Percentiles rank a stretch among this genome's conserved stretches.
phyloP scores from a whole-genome alignment of 768 basidiomycete genomes.

The Tulasnella sp. region DNA sequence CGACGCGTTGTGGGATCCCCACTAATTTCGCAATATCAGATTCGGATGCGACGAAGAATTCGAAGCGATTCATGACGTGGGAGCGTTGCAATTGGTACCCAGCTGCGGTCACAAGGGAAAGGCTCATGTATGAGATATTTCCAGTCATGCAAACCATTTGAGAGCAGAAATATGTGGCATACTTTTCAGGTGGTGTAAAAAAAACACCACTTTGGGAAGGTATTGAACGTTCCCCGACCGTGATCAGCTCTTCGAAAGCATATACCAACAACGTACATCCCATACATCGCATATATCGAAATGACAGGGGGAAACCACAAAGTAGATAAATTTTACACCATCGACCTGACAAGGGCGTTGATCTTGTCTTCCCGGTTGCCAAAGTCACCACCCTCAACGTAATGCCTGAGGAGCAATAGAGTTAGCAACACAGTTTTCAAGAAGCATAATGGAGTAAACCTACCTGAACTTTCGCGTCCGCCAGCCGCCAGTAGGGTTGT shows the following conservation, averaged over 20 bases:
- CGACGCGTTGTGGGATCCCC: too few relatives aligned
- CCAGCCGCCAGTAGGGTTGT: slow-evolving; percentile 98
- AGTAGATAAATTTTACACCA: slow-evolving; percentile 50
- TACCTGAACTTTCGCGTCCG: slow-evolving; percentile 90
- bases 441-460: neutral
- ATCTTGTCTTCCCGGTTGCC: slow-evolving; percentile 96
- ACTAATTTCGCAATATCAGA: too few relatives aligned
- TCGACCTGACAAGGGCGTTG: slow-evolving; percentile 93
- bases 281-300: neutral
- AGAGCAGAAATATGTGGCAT: too few relatives aligned
- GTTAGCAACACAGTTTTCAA: neutral
- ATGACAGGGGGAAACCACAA: neutral
- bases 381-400: slow-evolving; percentile 91
- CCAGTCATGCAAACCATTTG: too few relatives aligned
- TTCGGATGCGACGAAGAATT: too few relatives aligned
- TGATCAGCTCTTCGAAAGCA: neutral
- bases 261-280: neutral
- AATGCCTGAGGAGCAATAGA: slow-evolving; percentile 43
- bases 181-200: too few relatives aligned
- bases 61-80: too few relatives aligned
- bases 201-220: too few relatives aligned
- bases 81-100: too few relatives aligned
- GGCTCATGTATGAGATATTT: too few relatives aligned
- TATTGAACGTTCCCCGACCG: neutral
- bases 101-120: too few relatives aligned